Base-by-base conservation (phyloP, 2,329 filamentous ascomycete genomes). In the Ciborinia camelliae region DNA sequence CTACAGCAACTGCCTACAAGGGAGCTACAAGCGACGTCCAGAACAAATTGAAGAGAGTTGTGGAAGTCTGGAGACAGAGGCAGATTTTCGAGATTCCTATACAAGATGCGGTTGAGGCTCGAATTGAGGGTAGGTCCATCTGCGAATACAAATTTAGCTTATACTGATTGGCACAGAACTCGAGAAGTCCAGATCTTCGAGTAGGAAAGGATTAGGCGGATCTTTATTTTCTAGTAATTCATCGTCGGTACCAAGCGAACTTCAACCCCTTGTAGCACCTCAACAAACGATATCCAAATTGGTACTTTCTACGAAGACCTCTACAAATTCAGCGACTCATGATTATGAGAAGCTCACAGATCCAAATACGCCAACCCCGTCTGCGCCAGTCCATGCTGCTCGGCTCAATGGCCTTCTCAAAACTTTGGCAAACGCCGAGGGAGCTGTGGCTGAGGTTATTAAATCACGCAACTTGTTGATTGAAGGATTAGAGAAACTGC, bases 31-130 rank as follows among this genome's bases (percentile, higher is more conserved):
- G 87, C 45, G 94, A 99, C 60, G 86, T 97, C 35, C 95, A 98
- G 75, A 84, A 86, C 65, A 97, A 97, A 76, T 81, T 99, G 45
- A 85, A 90, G 67, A 86, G 95, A 39, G 94, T 98, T 0, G 86
- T 98, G 3, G 94, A 98, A 73, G 95, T 99, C 23, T 99, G 95
- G 95, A 89, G 89, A 74, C 87, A 94, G 72, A 84, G 95, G 43
- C 80, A 81, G 61, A 95, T 99, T 53, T 99, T 99, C 72, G 91
- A 96, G 67, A 76, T 77, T 0, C 85, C 89, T 0, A 90, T 97
- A 57, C 89, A 97, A 75, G 86, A 88, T 64, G 89, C 90, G 1
- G 87, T 97, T 61, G 94, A 98, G 74, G 80, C 84, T 65, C 85
- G 90, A 37, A 82, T 98, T 62, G 87, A 92, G 69, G 92, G 91